Conservation (phyloP, 768 basidiomycete genomes). For the Suillus alpinus region DNA sequence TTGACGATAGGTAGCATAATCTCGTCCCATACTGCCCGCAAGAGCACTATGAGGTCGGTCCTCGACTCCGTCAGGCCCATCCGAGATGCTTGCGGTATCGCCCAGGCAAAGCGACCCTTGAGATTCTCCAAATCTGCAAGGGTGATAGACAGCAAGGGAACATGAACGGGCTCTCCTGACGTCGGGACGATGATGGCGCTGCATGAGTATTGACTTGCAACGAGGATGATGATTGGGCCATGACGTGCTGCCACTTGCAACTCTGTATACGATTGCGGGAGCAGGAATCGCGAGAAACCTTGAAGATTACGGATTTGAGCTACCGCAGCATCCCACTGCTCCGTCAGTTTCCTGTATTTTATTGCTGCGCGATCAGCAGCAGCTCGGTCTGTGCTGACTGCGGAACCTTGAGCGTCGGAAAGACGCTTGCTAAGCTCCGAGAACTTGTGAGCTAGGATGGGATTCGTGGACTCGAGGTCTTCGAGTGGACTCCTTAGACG, state of each 20-base stretch:
- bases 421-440: constrained; percentile 8
- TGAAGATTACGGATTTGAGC: constrained; percentile 9
- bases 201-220: constrained; percentile 12
- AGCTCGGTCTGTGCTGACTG: neutral
- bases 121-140: constrained; percentile 13
- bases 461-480: constrained; percentile 9
- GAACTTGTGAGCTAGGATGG: constrained; percentile 6
- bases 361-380: constrained; percentile 1
- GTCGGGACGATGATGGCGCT: constrained; percentile 13
- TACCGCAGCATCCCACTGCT: constrained; percentile 2
- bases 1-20: constrained; percentile 2
- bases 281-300: constrained; percentile 16
- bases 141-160: constrained; percentile 17
- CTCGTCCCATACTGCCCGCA: neutral
- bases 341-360: constrained; percentile 9
- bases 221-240: constrained; percentile 18
- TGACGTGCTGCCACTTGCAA: constrained; percentile 15
- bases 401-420: neutral
- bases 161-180: neutral
- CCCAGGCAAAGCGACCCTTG: constrained; percentile 4
- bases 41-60: neutral
- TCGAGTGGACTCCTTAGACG: constrained; percentile 24
- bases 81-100: constrained; percentile 4
- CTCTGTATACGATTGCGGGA: constrained; percentile 10
- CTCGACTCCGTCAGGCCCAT: constrained; percentile 14